Percentiles rank a stretch among this genome's conserved stretches.
These are phyloP conservation scores for Suhomyces sp. DNA, from an alignment of 805 yeast species.

Conservation along the genomic window DNA sequence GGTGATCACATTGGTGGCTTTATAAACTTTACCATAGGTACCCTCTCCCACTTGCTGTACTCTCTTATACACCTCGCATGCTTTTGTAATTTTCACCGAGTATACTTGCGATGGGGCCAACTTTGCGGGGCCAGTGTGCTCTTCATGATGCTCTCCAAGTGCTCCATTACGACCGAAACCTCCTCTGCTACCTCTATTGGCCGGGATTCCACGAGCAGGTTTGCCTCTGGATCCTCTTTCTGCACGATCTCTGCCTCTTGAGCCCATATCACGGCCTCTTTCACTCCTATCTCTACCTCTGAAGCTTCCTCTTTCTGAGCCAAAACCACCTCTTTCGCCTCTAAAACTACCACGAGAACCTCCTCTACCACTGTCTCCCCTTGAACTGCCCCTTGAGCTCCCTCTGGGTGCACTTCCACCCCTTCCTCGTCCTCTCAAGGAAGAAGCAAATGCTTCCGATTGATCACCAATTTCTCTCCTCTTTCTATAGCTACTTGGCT, in stretches of 20 bases:
- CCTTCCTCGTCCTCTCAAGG: neutral
- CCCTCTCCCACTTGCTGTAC: conserved; percentile 97
- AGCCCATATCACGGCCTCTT: conserved; percentile 8
- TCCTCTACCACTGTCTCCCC: neutral
- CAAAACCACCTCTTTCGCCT: conserved; percentile 7
- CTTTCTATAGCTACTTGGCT: conserved; percentile 9
- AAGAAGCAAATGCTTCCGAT: neutral
- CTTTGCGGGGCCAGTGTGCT: conserved; percentile 2
- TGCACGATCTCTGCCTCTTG: neutral
- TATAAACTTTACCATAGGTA: conserved; percentile 94
- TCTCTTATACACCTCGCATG: conserved; percentile 55
- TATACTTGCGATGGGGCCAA: conserved; percentile 26
- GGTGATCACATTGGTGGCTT: conserved; percentile 71
- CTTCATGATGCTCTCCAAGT: conserved; percentile 3
- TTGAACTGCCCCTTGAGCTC: neutral
- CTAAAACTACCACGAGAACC: neutral
- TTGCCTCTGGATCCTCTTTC: neutral
- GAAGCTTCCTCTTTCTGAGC: conserved; percentile 5
- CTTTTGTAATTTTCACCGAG: conserved; percentile 25
- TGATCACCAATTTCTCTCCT: conserved; percentile 4
- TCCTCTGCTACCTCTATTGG: neutral
- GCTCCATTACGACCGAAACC: neutral
- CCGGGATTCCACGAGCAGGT: neutral
- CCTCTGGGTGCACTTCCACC: conserved; percentile 1
- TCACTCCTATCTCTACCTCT: neutral